phyloP scores from a whole-genome alignment of 257 asterid genomes.

The Coffea canephora region DNA sequence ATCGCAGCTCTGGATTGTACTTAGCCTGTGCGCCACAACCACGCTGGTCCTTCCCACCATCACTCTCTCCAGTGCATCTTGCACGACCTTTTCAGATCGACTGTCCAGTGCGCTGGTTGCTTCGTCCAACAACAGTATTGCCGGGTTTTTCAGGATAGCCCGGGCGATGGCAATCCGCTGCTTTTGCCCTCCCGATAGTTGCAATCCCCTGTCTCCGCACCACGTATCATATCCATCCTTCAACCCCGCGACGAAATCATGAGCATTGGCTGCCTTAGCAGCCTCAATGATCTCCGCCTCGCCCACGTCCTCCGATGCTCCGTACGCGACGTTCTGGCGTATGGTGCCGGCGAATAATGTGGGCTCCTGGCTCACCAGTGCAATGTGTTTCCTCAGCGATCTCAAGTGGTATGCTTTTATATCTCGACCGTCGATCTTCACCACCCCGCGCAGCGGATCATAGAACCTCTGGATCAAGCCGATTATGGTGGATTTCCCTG shows the following conservation, averaged over 20 bases:
- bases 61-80: conserved; percentile 78
- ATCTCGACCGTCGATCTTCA: conserved; percentile 71
- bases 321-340: conserved; percentile 58
- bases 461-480: conserved; percentile 74
- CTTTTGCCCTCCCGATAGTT: conserved; percentile 89
- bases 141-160: conserved; percentile 67
- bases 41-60: conserved; percentile 84
- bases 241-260: conserved; percentile 62
- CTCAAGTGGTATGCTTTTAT: conserved; percentile 56
- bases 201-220: conserved; percentile 90
- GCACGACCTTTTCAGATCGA: conserved; percentile 77
- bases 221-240: conserved; percentile 67
- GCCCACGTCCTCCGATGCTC: conserved; percentile 38
- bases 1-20: conserved; percentile 72
- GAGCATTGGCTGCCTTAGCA: conserved; percentile 80
- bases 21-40: conserved; percentile 84
- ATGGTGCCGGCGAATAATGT: conserved; percentile 70
- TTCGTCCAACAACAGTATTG: conserved; percentile 65
- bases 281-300: conserved; percentile 73
- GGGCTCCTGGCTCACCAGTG: conserved; percentile 89
- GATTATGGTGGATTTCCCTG: conserved; percentile 78
- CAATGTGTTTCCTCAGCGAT: conserved; percentile 61
- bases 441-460: conserved; percentile 58
- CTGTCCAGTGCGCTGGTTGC: conserved; percentile 89
- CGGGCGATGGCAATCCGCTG: conserved; percentile 85